Evolutionary conservation across 306 rosid genomes (phyloP).

Genomic region (Malus fusca): DNA sequence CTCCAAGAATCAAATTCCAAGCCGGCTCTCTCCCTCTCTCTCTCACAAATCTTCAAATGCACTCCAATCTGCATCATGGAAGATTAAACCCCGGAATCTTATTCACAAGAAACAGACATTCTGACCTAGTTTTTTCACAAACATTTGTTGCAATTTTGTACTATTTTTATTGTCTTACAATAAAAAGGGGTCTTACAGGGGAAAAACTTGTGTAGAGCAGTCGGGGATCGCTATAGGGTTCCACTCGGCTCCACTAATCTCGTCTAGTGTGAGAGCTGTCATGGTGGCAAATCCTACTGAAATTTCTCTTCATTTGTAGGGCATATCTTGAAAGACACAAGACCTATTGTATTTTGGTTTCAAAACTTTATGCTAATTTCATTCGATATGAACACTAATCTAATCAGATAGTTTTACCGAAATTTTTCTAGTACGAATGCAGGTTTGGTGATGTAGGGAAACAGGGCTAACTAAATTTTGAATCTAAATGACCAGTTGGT

Average conservation of each 20-base stretch:
- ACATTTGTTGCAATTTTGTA: conserved; percentile 1
- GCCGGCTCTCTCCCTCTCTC: neutral
- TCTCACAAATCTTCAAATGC: conserved; percentile 12
- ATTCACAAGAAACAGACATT: conserved; percentile 20
- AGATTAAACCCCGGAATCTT: neutral
- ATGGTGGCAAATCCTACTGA: rapidly evolving
- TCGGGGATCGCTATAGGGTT: neutral
- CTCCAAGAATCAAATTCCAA: conserved; percentile 8
- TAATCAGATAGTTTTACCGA: too few relatives aligned
- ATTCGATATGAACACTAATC: too few relatives aligned
- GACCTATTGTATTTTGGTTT: too few relatives aligned
- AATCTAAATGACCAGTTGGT: conserved; percentile 26
- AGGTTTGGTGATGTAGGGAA: conserved; percentile 21
- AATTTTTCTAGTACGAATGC: neutral
- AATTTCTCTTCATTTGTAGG: too few relatives aligned
- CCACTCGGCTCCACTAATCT: neutral
- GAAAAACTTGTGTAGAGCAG: too few relatives aligned
- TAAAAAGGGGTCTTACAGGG: neutral
- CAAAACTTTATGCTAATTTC: too few relatives aligned
- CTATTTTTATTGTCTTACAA: conserved; percentile 9
- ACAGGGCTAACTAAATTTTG: conserved; percentile 22
- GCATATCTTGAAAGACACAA: too few relatives aligned
- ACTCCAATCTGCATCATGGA: conserved; percentile 9
- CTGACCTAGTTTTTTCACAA: conserved; percentile 9
- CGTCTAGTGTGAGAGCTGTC: too few relatives aligned